These are phyloP conservation scores for Solanum medicagineum DNA, from an alignment of 257 asterid genomes.

Conservation along the genomic window DNA sequence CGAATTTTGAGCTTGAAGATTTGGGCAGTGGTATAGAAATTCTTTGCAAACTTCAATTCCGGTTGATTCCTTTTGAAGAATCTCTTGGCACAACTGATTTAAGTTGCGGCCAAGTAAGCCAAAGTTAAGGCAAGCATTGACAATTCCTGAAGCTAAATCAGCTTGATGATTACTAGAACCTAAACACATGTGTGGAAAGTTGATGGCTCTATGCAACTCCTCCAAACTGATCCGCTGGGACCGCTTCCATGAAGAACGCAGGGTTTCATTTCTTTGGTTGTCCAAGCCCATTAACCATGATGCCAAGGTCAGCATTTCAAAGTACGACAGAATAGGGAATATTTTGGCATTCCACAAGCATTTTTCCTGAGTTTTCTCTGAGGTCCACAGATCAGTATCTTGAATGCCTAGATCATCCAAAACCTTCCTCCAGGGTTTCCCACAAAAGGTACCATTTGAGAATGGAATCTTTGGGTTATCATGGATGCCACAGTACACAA, in stretches of 20 bases:
- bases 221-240: conserved; percentile 72
- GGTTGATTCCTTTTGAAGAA: conserved; percentile 49
- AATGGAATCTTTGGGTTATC: conserved; percentile 72
- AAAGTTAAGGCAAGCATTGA: conserved; percentile 63
- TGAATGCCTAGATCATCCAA: conserved; percentile 61
- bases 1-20: conserved; percentile 50
- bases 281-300: conserved; percentile 88
- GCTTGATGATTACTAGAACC: conserved; percentile 80
- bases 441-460: conserved; percentile 76
- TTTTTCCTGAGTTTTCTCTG: conserved; percentile 36
- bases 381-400: conserved; percentile 63
- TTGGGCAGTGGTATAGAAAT: conserved; percentile 46
- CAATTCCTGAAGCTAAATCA: conserved; percentile 73
- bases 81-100: conserved; percentile 75
- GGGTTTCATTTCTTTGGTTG: conserved; percentile 25
- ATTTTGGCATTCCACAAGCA: conserved; percentile 94
- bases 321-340: conserved; percentile 64
- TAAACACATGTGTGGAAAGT: conserved; percentile 69
- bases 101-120: conserved; percentile 86
- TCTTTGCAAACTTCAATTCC: conserved; percentile 54
- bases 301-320: conserved; percentile 68
- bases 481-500: conserved; percentile 89
- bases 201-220: conserved; percentile 82
- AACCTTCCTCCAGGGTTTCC: conserved; percentile 90
- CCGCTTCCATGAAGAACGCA: conserved; percentile 39